Base-by-base conservation (phyloP, 2,329 filamentous ascomycete genomes). In the Colletotrichum gloeosporioides region DNA sequence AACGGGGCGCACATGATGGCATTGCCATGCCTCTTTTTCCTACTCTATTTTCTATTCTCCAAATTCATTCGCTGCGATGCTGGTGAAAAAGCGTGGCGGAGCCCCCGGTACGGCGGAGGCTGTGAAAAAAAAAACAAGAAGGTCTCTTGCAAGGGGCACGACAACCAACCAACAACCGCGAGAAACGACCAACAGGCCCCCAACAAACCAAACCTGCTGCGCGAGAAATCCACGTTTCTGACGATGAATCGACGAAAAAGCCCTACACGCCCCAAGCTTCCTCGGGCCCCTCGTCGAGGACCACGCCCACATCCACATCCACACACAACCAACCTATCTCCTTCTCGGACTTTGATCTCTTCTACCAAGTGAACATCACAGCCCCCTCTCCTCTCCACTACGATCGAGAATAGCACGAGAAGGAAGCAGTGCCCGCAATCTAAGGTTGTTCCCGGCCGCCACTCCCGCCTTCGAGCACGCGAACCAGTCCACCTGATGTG, bases 381-480 rank as follows among this genome's bases (percentile, higher is more conserved):
- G 71, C 34, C 53, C 29, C 49, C 73, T 36, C 25, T 44, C 31
- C 59, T 39, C 34, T 29, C 62, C 62, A 31, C 59, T 25, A 12
- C 57, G 65, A 65, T 69, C 59, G 15, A 69, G 70, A 69, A 74
- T 53, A 69, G 64, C 63, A 29, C 53, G 32, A 69, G 6, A 3
- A 29, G 44, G 25, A 70, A 36, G 27, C n/a, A 39, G 29, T n/a
- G 32, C 12, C 63, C 70, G 61, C 27, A 62, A 53, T 69, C 59
- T 55, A 74, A 74, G 70, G 44, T 65, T 76, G 49, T 59, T 74
- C 44, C 74, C 71, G 65, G 36, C 64, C 65, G 65, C 70, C 74
- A 76, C 74, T 74, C 34, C 74, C 70, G 74, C 27, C 15, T 62
- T 59, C 29, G 29, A 53, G 31, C 39, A 66, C 34, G 62, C 34